Base-by-base conservation (phyloP, 805 yeast species). In the Isabelozyma gotoi region DNA sequence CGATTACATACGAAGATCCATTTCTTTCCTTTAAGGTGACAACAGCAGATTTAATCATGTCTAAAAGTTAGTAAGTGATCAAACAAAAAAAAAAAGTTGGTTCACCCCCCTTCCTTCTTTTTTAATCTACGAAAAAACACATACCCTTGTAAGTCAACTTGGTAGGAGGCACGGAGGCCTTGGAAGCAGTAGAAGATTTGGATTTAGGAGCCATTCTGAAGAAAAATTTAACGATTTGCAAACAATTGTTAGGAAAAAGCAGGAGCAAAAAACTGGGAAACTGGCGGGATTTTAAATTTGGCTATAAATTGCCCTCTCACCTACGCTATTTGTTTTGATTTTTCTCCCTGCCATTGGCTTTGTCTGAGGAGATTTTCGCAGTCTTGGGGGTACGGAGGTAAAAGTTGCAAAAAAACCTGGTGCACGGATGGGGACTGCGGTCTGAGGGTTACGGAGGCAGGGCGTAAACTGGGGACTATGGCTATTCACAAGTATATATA, bases 1-100 rank as follows among this genome's bases (percentile, higher is more conserved):
- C 60, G 4, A 15, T 11, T 44, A 77, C 82, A 55, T 75, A 77
- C 81, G 80, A 75, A 38, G 89, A 81, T 43, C 96, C 96, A 48
- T 78, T 85, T 69, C 95, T 82, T 60, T 86, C 91, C 57, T 85
- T 85, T 58, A 88, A 76, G 39, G 85, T 73, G 33, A 74, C 60
- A 50, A 88, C 74, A 40, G 92, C 95, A 47, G 84, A 80, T 58
- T 74, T 74, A 62, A 82, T 80, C 80, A 81, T 76, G 47, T 82
- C 86, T 78, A 43, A 18, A 15, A 11, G 50, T 41, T 47, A 44
- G 47, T 41, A 44, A 29, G 33, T 12, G 38, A 33, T 5, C 19
- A 42, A 39, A 38, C 36, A 37, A 19, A 31, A 21, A 32, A 11
- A 19, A 15, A 17, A 17, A n/a, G 12, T 8, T n/a, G 20, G 14